Percentiles rank a stretch among this genome's conserved stretches.
Evolutionary conservation across 495 filamentous ascomycete genomes (phyloP).

Genomic region (Neurospora sp.): DNA sequence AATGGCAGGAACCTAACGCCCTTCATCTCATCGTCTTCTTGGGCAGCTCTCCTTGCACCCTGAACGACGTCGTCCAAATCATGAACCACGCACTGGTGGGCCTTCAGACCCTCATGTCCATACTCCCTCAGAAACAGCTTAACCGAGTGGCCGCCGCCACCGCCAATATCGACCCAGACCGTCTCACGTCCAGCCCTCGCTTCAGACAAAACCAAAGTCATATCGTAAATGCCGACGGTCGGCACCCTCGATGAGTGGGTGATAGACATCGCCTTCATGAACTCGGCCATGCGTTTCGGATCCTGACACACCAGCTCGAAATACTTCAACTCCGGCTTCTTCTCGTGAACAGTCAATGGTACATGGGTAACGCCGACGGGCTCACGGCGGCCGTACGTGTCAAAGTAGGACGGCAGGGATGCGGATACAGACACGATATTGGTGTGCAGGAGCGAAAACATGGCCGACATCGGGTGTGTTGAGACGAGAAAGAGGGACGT

Average conservation of each 20-base stretch:
- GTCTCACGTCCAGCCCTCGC: constrained; percentile 4
- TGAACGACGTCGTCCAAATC: constrained; percentile 22
- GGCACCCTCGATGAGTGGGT: constrained; percentile 13
- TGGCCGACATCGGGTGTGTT: constrained; percentile 13
- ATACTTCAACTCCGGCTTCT: constrained; percentile 13
- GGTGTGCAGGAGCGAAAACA: constrained; percentile 50
- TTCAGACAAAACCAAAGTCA: constrained; percentile 13
- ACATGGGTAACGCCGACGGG: constrained; percentile 18
- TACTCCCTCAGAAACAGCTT: constrained; percentile 17
- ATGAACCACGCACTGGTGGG: constrained; percentile 23
- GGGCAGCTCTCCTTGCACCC: constrained; percentile 3
- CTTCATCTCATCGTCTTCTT: constrained; percentile 11
- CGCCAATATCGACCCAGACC: constrained; percentile 31
- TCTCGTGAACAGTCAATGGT: constrained; percentile 16
- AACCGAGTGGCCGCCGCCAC: constrained; percentile 27
- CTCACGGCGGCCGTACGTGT: constrained; percentile 21
- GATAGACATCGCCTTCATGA: constrained; percentile 22
- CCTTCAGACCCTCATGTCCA: constrained; percentile 8
- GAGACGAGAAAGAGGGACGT: constrained; percentile 16
- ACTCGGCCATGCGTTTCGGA: constrained; percentile 8
- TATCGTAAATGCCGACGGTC: constrained; percentile 24
- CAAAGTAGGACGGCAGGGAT: constrained; percentile 23
- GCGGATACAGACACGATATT: constrained; percentile 15
- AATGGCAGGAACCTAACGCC: constrained; percentile 16
- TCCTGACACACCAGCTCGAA: constrained; percentile 21